Conservation (phyloP, 83 land plant genomes). For the Picea abies region DNA sequence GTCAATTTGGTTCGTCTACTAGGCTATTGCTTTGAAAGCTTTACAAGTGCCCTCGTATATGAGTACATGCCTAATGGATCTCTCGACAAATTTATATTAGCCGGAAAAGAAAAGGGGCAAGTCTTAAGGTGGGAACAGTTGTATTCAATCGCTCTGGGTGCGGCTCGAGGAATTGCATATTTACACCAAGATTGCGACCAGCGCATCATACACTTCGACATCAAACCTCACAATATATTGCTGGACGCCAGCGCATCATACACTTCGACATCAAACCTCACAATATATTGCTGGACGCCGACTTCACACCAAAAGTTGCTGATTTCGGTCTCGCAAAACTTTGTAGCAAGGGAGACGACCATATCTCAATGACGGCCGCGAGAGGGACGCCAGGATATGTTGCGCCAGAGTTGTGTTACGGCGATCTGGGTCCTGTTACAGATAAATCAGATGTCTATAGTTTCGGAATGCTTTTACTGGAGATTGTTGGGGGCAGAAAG, state of each 20-base stretch:
- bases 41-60: neutral
- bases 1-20: conserved; percentile 17
- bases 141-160: too few relatives aligned
- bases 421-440: neutral
- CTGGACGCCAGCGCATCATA: too few relatives aligned
- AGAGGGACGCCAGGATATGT: conserved; percentile 34
- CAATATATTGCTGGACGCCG: conserved; percentile 39
- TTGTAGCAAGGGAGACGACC: conserved; percentile 22
- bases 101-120: neutral
- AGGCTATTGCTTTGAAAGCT: conserved; percentile 22
- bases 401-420: neutral
- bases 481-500: conserved; percentile 19
- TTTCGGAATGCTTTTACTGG: conserved; percentile 28
- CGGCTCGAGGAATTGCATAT: too few relatives aligned
- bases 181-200: too few relatives aligned
- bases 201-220: too few relatives aligned
- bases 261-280: too few relatives aligned
- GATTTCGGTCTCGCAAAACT: conserved; percentile 68
- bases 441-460: conserved; percentile 15
- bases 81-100: neutral
- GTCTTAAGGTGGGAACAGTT: conserved; percentile 9
- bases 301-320: conserved; percentile 45
- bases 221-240: too few relatives aligned
- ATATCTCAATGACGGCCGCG: conserved; percentile 15
- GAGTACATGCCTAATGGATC: neutral